A percentile compares a stretch with the other conserved stretches of the same genome.
phyloP scores from a whole-genome alignment of 2,329 filamentous ascomycete genomes.

The Rhynchosporium agropyri region DNA sequence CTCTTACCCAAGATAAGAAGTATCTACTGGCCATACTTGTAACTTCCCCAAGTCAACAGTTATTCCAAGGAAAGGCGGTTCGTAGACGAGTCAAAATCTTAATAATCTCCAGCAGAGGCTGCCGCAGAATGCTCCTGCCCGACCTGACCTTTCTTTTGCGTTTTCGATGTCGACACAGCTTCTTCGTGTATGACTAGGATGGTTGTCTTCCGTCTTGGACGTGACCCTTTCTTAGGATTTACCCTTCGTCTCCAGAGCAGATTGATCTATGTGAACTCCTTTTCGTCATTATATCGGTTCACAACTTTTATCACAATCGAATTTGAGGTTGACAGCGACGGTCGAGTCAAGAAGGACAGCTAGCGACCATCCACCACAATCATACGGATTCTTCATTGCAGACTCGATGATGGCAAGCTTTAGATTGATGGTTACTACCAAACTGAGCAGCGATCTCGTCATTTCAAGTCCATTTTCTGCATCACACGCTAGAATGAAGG shows the following conservation, averaged over 20 bases:
- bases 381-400: background rate
- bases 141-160: too few species aligned
- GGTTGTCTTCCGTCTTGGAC: background rate
- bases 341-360: background rate
- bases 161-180: too few species aligned
- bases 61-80: background rate
- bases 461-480: background rate
- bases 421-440: background rate
- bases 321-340: background rate
- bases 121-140: background rate
- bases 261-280: background rate
- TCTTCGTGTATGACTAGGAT: background rate
- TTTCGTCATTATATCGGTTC: background rate
- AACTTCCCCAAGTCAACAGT: background rate
- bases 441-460: background rate
- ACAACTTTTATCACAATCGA: background rate
- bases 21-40: background rate
- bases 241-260: background rate
- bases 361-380: background rate
- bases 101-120: background rate
- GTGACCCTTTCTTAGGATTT: background rate
- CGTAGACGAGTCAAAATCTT: background rate
- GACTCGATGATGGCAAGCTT: background rate
- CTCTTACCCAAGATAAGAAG: slow-evolving; percentile 5
- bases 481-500: background rate